phyloP scores from a whole-genome alignment of 345 rosid species.

The Kandelia obovata region DNA sequence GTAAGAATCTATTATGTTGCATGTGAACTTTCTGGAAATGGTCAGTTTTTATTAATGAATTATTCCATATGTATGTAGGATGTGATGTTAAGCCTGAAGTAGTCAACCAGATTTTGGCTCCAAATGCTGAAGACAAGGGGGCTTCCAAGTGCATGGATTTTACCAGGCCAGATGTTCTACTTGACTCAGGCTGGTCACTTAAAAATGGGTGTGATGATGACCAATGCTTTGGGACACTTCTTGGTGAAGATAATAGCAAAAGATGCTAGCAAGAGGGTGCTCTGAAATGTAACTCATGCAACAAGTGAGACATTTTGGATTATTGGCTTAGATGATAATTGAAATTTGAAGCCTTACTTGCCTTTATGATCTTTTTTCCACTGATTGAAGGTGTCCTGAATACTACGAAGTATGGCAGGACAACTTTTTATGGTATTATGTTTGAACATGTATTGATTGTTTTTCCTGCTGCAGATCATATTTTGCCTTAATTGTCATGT shows the following conservation, averaged over 20 bases:
- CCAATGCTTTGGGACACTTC: slow-evolving; percentile 18
- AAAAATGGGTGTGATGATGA: slow-evolving; percentile 12
- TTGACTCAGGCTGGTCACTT: slow-evolving; percentile 23
- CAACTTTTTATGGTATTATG: no score
- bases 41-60: neutral
- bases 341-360: neutral
- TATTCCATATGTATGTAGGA: slow-evolving; percentile 24
- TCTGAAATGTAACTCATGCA: slow-evolving; percentile 12
- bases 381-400: neutral
- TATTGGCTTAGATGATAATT: neutral
- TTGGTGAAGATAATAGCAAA: neutral
- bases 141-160: slow-evolving; percentile 2
- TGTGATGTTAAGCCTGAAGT: slow-evolving; percentile 18
- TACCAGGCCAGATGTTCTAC: slow-evolving; percentile 23
- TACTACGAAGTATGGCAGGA: neutral
- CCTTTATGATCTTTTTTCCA: neutral
- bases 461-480: neutral
- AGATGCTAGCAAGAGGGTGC: neutral
- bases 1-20: slow-evolving; percentile 17
- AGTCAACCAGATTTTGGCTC: slow-evolving; percentile 5
- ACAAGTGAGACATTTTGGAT: neutral
- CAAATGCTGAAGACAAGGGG: slow-evolving; percentile 12
- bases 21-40: neutral
- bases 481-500: no score
- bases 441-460: neutral